Base-by-base conservation (phyloP, 2,329 filamentous ascomycete genomes). In the Calonectria pauciramosa region DNA sequence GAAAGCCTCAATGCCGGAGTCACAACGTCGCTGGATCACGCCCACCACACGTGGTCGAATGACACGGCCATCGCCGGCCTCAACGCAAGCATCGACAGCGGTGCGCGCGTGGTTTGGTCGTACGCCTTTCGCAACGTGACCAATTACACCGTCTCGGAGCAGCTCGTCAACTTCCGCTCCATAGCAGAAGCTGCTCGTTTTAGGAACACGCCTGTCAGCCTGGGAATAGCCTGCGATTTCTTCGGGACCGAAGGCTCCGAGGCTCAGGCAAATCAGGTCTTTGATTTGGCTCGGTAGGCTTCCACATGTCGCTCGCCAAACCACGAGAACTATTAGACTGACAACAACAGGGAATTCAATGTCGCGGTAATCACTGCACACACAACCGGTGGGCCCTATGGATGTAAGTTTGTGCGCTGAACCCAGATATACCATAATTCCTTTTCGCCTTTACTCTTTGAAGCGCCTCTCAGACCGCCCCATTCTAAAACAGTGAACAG, bases 21-120 rank as follows among this genome's bases (percentile, higher is more conserved):
- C 14, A 91, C 89, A 0, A 89, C 88, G 0, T 84, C 85, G 0
- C 83, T 91, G 0, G 90, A 91, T 71, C 89, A 91, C 63, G 89
- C 89, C 1, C 88, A 89, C 49, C 84, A 88, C 34, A 89, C 85
- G 0, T 89, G 86, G 85, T 86, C 84, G 0, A 81, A 85, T 13
- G 85, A 85, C 0, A 85, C 84, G 0, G 80, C 87, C 0, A 82
- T 85, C 26, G 87, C 89, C 0, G 88, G 88, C 0, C 78, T 89
- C 3, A 84, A 86, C 5, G 89, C 86, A 0, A 86, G 85, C 0
- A 81, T 89, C 6, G 87, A 89, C 16, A 89, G 88, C 51, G 86
- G 88, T 3, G 87, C 86, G 0, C 82, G 88, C 0, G 86, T 89
- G 0, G 88, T 87, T 72, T 90, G 87, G 87, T 84, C 84, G 1